phyloP scores from a whole-genome alignment of 148 eudicot species.

The Silene latifolia region DNA sequence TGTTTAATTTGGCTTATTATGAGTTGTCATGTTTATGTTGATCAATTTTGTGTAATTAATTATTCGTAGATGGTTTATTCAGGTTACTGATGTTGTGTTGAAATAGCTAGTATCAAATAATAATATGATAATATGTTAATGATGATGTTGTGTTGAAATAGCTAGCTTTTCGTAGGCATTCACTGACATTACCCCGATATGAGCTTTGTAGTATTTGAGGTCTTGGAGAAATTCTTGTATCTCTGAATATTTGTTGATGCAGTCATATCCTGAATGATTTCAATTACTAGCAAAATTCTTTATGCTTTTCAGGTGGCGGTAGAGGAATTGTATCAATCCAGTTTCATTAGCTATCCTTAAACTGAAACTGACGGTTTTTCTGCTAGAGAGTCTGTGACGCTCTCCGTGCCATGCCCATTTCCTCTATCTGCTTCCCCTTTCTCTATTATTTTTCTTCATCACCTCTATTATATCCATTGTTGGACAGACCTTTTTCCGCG shows the following conservation, averaged over 20 bases:
- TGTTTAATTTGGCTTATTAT: too few relatives aligned
- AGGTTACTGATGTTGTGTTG: too few relatives aligned
- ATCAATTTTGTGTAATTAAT: too few relatives aligned
- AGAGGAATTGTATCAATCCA: conserved; percentile 91
- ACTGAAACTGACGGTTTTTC: conserved; percentile 94
- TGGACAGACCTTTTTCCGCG: too few relatives aligned
- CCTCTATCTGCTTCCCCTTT: neutral
- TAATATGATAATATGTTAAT: too few relatives aligned
- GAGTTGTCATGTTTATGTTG: too few relatives aligned
- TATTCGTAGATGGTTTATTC: too few relatives aligned
- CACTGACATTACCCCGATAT: neutral
- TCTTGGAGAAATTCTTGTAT: neutral
- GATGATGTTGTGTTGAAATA: too few relatives aligned
- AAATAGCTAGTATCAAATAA: neutral
- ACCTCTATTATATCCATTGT: conserved; percentile 58
- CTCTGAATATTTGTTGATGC: neutral
- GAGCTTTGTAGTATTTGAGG: neutral
- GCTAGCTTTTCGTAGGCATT: neutral
- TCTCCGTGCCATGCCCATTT: conserved; percentile 54
- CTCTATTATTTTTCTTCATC: too few relatives aligned
- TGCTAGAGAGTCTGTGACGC: conserved; percentile 35
- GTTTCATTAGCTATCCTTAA: conserved; percentile 97
- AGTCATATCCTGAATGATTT: too few relatives aligned
- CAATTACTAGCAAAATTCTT: neutral
- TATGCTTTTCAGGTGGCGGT: conserved; percentile 53